phyloP scores from a whole-genome alignment of 257 asterid genomes.

The Gentiana macrophylla region DNA sequence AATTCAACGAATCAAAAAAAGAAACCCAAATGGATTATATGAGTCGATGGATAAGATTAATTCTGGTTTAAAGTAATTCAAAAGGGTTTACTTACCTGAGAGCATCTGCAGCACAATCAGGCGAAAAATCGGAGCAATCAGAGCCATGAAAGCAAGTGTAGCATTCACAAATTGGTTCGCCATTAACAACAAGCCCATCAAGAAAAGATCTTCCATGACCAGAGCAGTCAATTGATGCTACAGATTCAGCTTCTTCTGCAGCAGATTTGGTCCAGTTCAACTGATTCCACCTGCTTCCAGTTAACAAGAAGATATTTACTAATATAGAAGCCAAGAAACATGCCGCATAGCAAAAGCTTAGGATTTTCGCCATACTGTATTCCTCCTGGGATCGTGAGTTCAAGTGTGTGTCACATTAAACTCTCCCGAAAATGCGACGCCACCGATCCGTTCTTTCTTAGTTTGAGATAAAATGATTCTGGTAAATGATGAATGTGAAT shows the following conservation, averaged over 20 bases:
- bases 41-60: too few relatives aligned
- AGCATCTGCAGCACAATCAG: conserved; percentile 46
- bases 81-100: conserved; percentile 22
- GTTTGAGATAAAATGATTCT: too few relatives aligned
- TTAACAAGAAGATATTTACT: conserved; percentile 23
- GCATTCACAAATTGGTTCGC: conserved; percentile 56
- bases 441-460: too few relatives aligned
- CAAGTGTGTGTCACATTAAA: too few relatives aligned
- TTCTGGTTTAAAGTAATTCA: not conserved
- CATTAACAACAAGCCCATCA: conserved; percentile 31
- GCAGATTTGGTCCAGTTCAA: conserved; percentile 50
- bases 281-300: conserved; percentile 10
- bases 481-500: too few relatives aligned
- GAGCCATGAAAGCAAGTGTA: conserved; percentile 42
- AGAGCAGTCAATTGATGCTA: conserved; percentile 37
- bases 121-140: conserved; percentile 32
- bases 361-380: conserved; percentile 13
- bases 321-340: conserved; percentile 25
- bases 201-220: conserved; percentile 57
- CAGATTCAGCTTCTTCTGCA: conserved; percentile 57
- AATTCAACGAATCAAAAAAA: too few relatives aligned
- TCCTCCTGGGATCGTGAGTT: too few relatives aligned
- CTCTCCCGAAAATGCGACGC: too few relatives aligned
- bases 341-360: conserved; percentile 3
- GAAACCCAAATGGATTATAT: not conserved